Conservation (phyloP, 305 asterid genomes). For the Andrographis paniculata region DNA sequence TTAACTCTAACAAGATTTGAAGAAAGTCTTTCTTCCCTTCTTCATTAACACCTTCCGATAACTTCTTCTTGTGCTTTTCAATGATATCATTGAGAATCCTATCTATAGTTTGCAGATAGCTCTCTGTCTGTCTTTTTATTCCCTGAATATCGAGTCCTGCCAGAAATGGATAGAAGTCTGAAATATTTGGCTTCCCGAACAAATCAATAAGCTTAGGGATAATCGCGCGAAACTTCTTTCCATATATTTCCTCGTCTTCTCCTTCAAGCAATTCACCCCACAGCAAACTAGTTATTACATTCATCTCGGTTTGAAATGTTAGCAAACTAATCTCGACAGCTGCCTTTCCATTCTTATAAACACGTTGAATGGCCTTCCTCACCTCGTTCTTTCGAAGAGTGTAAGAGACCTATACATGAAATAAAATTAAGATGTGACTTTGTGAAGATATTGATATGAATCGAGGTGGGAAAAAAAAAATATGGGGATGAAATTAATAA, state of each 20-base stretch:
- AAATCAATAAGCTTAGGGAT: slow-evolving; percentile 3
- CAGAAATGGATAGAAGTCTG: slow-evolving; percentile 32
- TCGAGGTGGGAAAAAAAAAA: too few species aligned
- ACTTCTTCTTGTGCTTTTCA: too few species aligned
- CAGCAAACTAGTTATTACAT: slow-evolving; percentile 14
- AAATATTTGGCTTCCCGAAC: slow-evolving; percentile 25
- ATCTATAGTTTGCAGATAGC: slow-evolving; percentile 16
- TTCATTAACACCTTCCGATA: too few species aligned
- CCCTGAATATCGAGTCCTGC: slow-evolving; percentile 34
- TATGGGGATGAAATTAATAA: too few species aligned
- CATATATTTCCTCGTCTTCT: slow-evolving; percentile 9
- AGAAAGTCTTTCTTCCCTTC: too few species aligned
- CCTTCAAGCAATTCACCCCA: slow-evolving; percentile 15
- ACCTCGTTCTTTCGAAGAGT: slow-evolving; percentile 23
- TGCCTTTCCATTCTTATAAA: slow-evolving; percentile 15
- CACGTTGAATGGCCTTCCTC: slow-evolving; percentile 14
- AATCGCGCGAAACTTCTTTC: slow-evolving; percentile 21
- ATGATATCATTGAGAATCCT: too few species aligned
- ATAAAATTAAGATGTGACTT: too few species aligned
- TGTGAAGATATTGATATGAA: too few species aligned
- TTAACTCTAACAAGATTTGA: too few species aligned
- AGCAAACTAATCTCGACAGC: slow-evolving; percentile 18
- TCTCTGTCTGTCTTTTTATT: neutral
- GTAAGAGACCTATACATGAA: too few species aligned
- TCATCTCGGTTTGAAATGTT: slow-evolving; percentile 13